Percentiles rank a stretch among this genome's conserved stretches.
phyloP scores from a whole-genome alignment of 352 stramenopile species.

The Pythium biforme region DNA sequence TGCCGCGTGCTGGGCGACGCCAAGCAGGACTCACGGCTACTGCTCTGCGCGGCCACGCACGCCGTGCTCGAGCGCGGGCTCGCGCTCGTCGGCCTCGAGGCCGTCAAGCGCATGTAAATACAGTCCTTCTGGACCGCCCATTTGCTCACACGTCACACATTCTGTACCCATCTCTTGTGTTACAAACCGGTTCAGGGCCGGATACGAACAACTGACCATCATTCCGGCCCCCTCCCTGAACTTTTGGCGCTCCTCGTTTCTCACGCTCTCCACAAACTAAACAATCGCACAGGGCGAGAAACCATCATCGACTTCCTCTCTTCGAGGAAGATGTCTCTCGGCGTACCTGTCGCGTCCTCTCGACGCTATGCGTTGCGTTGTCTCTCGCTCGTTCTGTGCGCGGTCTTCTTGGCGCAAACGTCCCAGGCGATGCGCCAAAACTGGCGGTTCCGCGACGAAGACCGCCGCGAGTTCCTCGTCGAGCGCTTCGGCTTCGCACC shows the following conservation, averaged over 20 bases:
- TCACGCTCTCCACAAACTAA: constrained; percentile 3
- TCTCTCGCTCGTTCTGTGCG: constrained; percentile 13
- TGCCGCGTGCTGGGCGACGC: constrained; percentile 68
- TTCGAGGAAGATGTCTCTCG: not conserved
- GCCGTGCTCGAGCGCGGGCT: constrained; percentile 64
- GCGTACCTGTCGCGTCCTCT: not conserved
- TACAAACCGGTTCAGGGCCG: not conserved
- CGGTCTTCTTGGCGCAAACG: constrained; percentile 12
- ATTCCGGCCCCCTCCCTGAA: not conserved
- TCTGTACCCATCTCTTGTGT: constrained; percentile 1
- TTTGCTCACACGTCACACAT: constrained; percentile 13
- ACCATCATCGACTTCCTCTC: not conserved
- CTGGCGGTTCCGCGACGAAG: constrained; percentile 68
- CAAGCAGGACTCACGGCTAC: constrained; percentile 61
- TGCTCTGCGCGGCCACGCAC: constrained; percentile 76
- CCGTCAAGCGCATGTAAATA: constrained; percentile 74
- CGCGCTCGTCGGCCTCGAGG: constrained; percentile 63
- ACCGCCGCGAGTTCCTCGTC: constrained; percentile 80
- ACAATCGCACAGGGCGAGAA: not conserved
- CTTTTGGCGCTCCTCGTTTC: constrained; percentile 3
- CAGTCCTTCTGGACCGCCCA: not conserved
- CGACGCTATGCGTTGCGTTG: not conserved
- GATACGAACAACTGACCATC: constrained; percentile 11
- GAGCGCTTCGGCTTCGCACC: constrained; percentile 89
- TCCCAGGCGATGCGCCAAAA: constrained; percentile 67